Conservation (phyloP, 2,329 filamentous ascomycete genomes). For the Colletotrichum neosansevieriae region DNA sequence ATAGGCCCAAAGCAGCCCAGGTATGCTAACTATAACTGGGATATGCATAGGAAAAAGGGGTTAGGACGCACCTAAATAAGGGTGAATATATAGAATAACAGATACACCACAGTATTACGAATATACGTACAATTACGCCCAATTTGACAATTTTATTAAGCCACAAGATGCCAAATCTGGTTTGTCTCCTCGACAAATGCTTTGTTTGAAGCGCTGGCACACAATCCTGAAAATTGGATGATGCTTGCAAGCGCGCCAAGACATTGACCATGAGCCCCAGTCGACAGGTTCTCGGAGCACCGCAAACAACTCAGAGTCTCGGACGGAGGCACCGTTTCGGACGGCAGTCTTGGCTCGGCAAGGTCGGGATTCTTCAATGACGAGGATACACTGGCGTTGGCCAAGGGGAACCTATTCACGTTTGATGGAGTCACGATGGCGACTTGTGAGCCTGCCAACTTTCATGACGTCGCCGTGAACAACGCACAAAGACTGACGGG, state of each 20-base stretch:
- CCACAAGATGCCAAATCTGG: slow-evolving; percentile 5
- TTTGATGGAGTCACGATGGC: not conserved
- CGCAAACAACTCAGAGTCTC: not conserved
- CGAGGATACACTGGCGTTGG: not conserved
- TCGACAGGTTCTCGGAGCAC: slow-evolving; percentile 10
- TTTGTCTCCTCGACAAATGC: not conserved
- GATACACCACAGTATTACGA: too few relatives aligned
- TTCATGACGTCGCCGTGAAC: not conserved
- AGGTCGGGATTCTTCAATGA: not conserved
- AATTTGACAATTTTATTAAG: slow-evolving; percentile 20
- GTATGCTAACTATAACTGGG: too few relatives aligned
- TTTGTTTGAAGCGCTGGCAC: slow-evolving; percentile 18
- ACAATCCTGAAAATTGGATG: slow-evolving; percentile 12
- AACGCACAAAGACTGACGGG: slow-evolving; percentile 3
- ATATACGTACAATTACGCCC: too few relatives aligned
- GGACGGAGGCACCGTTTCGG: not conserved
- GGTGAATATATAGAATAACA: too few relatives aligned
- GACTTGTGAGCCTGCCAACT: not conserved
- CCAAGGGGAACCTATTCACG: not conserved
- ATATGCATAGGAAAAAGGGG: too few relatives aligned
- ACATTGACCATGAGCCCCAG: slow-evolving; percentile 2
- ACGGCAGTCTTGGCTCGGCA: not conserved
- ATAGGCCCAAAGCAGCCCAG: too few relatives aligned
- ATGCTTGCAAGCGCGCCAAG: slow-evolving; percentile 27
- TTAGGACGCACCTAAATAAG: too few relatives aligned